Evolutionary conservation across 164 flowering plant genomes (phyloP), one percentile per base, ranked within the genome.

Genomic region (Paratinospora sagittata): DNA sequence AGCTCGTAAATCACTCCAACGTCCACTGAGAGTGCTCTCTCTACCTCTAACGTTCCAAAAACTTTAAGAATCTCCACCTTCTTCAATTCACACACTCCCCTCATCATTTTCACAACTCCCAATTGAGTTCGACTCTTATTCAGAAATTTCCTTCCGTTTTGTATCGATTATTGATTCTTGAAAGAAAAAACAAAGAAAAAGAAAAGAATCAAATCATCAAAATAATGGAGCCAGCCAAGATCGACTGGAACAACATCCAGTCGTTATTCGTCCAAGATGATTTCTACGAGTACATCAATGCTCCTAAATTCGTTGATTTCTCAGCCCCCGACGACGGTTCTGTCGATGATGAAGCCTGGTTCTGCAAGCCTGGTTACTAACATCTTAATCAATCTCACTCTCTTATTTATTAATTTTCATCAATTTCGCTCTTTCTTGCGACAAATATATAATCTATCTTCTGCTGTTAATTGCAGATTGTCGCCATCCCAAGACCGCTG

Each of bases 291-390:
- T 78, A 88, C 81, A 85, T 95, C 43, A 83, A 85, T 58, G 99
- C 99, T 8, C 99, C 98, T 33, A 86, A 84, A 70, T 96, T 91
- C 91, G 74, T 93, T 36, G 96, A 96, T 81, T 86, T 96, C 74
- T 82, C 84, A 61, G 80, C 83, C 39, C 79, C 89, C 4, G 83
- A 84, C 3, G 80, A 81, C 21, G 34, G 4, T 30, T 52, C 72
- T 33, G 76, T 74, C 11, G 88, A 86, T 66, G 94, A 85, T 41
- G 90, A 83, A 21, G 84, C 92, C 68, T 91, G 96, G 95, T 96
- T 96, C 71, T 96, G 99, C 76, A 81, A 83, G 62, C 86, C 96
- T 24, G 91, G 99, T 92, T 30, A 4, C 34, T 30, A 79, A 72
- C 55, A 16, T 26, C 5, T 47, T 16, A 10, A 14, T 26, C 37